Base-by-base conservation (phyloP, 164 flowering plant genomes). In the Hamamelis virginiana region DNA sequence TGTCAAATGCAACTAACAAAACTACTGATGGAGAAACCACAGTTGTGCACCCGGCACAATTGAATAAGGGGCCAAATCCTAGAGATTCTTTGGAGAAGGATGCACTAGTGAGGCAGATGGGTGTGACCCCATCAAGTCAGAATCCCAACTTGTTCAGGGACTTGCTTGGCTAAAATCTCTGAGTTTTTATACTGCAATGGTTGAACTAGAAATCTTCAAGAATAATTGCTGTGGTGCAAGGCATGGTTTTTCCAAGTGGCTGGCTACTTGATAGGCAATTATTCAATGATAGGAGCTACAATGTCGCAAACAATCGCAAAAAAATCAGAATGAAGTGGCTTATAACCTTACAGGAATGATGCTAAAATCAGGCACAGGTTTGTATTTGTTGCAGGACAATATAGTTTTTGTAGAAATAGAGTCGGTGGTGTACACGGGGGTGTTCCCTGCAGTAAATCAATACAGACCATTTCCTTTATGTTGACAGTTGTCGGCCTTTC, bases 91-190 rank as follows among this genome's bases (percentile, higher is more conserved):
- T 96, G 71, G 87, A 87, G 60, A 96, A 84, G 70, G 98, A 96
- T 83, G 92, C 98, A 22, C 84, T 85, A 27, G 93, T 91, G 43
- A 89, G 99, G 75, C 98, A 93, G 76, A 78, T 91, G 85, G 99
- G 99, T 11, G 96, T 93, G 66, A 90, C 75, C 45, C 99, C 99
- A 11, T 71, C 91, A 16, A 85, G 83, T 77, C 89, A 80, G 69
- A 94, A 92, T 82, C 98, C 98, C 3, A 89, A 86, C 80, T 77
- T 94, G 72, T 94, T 94, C 82, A 91, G 75, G 69, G 98, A 94
- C 74, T 84, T 94, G 83, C 91, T 94, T 56, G 91, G 97, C 79
- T 94, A 72, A 79, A 63, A 27, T 45, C 15, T 19, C 15, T 3
- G 66, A 21, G 6, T 62, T 62, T 5, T 43, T 18, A 62, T 16